A percentile compares a stretch with the other conserved stretches of the same genome.
phyloP scores from a whole-genome alignment of 192 early-diverging fungal species.

The Coemansia sp. region DNA sequence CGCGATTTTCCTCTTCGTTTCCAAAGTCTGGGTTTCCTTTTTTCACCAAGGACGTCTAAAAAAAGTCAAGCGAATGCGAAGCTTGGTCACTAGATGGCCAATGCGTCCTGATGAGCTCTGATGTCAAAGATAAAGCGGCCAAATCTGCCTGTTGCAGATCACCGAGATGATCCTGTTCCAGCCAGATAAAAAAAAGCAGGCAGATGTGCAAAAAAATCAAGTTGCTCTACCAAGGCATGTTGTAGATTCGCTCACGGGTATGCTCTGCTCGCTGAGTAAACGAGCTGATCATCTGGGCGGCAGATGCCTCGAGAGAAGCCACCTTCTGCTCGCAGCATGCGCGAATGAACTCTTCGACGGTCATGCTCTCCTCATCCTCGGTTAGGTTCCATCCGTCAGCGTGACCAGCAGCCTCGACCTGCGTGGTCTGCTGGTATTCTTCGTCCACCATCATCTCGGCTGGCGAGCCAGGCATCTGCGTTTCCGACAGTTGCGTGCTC shows the following conservation, averaged over 20 bases:
- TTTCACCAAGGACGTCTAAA: not conserved
- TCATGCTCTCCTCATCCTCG: constrained; percentile 46
- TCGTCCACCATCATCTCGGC: constrained; percentile 10
- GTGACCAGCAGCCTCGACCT: constrained; percentile 16
- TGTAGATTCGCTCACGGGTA: constrained; percentile 43
- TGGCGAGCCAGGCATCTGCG: constrained; percentile 7
- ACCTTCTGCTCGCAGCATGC: constrained; percentile 46
- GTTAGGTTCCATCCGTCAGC: constrained; percentile 37
- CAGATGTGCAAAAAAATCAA: not conserved
- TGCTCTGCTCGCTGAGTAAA: constrained; percentile 46
- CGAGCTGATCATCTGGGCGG: constrained; percentile 40
- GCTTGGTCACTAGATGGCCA: not conserved
- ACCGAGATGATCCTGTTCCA: not conserved
- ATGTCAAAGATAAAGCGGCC: not conserved
- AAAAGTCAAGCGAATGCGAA: not conserved
- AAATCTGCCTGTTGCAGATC: not conserved
- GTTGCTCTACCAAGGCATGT: constrained; percentile 21
- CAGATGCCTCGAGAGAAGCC: constrained; percentile 36
- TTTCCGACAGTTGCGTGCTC: constrained; percentile 2
- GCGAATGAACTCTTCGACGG: constrained; percentile 56
- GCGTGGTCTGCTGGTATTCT: constrained; percentile 24
- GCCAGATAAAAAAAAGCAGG: not conserved
- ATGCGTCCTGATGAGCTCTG: not conserved
- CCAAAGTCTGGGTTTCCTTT: not conserved
- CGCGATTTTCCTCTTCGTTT: not conserved